Evolutionary conservation across 1,284 basidiomycete genomes (phyloP).

Genomic region (Farysia itapuensis): DNA sequence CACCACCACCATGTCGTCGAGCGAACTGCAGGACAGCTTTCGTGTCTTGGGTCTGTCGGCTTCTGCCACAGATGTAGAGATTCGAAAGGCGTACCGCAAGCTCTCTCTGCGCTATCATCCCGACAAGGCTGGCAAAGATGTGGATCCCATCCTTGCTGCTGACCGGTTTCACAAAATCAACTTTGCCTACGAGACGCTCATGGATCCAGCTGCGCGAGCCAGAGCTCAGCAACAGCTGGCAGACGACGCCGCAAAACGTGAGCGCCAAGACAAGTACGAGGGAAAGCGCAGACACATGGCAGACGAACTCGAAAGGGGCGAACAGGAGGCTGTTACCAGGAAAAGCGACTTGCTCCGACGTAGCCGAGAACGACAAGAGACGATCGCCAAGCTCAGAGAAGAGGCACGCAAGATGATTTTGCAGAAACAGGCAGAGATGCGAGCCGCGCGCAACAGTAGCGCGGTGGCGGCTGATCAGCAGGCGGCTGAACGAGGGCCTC

Average conservation of each 20-base stretch:
- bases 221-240: slow-evolving; percentile 78
- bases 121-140: slow-evolving; percentile 51
- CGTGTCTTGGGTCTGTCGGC: slow-evolving; percentile 68
- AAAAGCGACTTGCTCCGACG: slow-evolving; percentile 62
- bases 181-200: slow-evolving; percentile 78
- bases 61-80: slow-evolving; percentile 77
- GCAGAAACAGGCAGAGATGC: slow-evolving; percentile 8
- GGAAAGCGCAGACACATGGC: slow-evolving; percentile 76
- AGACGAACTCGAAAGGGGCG: slow-evolving; percentile 79
- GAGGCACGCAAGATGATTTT: slow-evolving; percentile 29
- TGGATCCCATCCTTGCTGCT: slow-evolving; percentile 62
- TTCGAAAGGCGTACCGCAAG: slow-evolving; percentile 71
- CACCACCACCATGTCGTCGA: slow-evolving; percentile 26
- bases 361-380: slow-evolving; percentile 7
- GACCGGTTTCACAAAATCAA: slow-evolving; percentile 85
- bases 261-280: slow-evolving; percentile 75
- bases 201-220: slow-evolving; percentile 79
- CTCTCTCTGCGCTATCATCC: slow-evolving; percentile 50
- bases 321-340: slow-evolving; percentile 70
- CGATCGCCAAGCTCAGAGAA: slow-evolving; percentile 25
- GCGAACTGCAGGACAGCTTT: slow-evolving; percentile 38
- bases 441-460: slow-evolving; percentile 10
- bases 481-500: slow-evolving; percentile 13
- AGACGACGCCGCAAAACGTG: slow-evolving; percentile 71
- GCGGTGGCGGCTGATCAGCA: slow-evolving; percentile 6